Conservation (phyloP, 495 filamentous ascomycete genomes). For the Penicillium nucicola region DNA sequence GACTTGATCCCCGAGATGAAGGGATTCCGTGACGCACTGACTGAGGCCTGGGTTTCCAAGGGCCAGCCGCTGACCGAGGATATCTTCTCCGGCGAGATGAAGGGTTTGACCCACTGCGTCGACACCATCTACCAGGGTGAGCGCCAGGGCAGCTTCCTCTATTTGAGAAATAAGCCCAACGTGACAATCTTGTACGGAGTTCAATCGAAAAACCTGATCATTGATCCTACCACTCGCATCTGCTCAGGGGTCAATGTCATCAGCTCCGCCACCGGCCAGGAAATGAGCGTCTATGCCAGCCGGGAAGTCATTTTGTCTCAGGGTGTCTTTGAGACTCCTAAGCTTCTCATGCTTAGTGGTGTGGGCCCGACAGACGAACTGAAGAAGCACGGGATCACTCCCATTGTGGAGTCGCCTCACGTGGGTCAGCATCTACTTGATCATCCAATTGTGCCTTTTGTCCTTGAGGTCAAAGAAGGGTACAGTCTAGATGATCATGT, state of each 20-base stretch:
- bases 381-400: constrained; percentile 42
- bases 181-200: constrained; percentile 47
- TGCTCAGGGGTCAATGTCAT: constrained; percentile 50
- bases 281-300: constrained; percentile 32
- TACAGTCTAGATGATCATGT: constrained; percentile 51
- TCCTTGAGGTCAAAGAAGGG: constrained; percentile 54
- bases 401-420: constrained; percentile 42
- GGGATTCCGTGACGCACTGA: constrained; percentile 54
- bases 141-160: constrained; percentile 51
- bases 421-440: constrained; percentile 60
- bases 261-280: constrained; percentile 19
- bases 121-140: constrained; percentile 57
- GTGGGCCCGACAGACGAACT: constrained; percentile 45
- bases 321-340: constrained; percentile 45
- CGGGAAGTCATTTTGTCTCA: constrained; percentile 45
- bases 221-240: constrained; percentile 37
- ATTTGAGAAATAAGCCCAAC: constrained; percentile 53
- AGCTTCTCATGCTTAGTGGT: constrained; percentile 48
- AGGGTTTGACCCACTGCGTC: constrained; percentile 52
- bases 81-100: constrained; percentile 55
- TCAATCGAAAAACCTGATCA: constrained; percentile 51
- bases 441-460: constrained; percentile 53
- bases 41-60: constrained; percentile 53
- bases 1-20: constrained; percentile 52
- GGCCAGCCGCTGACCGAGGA: constrained; percentile 50